Conservation (phyloP, 805 yeast species). For the Candida boleticola region DNA sequence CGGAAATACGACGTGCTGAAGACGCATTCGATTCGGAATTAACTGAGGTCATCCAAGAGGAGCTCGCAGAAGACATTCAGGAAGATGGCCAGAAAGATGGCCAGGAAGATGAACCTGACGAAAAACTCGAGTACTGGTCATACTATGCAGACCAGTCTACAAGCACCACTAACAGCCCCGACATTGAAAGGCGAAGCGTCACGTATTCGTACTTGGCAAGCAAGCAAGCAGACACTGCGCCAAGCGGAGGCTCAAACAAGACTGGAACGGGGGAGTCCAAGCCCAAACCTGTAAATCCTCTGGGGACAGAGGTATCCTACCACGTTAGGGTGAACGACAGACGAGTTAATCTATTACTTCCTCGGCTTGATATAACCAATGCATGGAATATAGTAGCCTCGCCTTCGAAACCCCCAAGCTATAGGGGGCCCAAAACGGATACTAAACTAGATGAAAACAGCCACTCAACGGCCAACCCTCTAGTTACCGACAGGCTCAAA, state of each 20-base stretch:
- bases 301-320: too few species aligned
- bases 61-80: too few species aligned
- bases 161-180: not conserved
- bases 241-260: too few species aligned
- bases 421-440: too few species aligned
- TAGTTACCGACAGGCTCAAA: not conserved
- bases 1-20: too few species aligned
- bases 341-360: not conserved
- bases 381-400: not conserved
- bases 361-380: not conserved
- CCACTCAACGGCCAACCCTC: not conserved
- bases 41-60: too few species aligned
- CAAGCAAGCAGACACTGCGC: not conserved
- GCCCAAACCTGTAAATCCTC: too few species aligned
- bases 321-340: not conserved
- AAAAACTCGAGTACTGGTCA: constrained; percentile 1
- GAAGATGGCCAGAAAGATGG: too few species aligned
- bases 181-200: not conserved
- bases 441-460: not conserved
- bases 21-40: too few species aligned
- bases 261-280: too few species aligned
- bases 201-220: constrained; percentile 1
- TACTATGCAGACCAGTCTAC: constrained; percentile 1
- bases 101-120: too few species aligned
- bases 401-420: too few species aligned